Percentiles rank a stretch among this genome's conserved stretches.
These are phyloP conservation scores for Arthroderma uncinatum DNA, from an alignment of 2,329 filamentous ascomycete species.

Conservation along the genomic window DNA sequence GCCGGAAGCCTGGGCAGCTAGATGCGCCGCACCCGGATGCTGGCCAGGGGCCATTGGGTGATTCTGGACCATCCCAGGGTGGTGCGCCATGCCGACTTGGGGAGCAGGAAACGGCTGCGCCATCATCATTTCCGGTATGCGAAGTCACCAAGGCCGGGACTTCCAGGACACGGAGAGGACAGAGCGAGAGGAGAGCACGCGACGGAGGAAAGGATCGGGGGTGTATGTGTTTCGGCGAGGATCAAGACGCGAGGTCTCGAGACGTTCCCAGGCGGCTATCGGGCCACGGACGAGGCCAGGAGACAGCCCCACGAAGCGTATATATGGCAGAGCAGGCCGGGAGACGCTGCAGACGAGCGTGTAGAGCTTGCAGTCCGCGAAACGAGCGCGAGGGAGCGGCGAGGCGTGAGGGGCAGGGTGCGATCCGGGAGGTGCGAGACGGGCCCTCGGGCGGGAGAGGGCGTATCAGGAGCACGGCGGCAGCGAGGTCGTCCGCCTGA, in stretches of 20 bases:
- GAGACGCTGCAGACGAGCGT: no score
- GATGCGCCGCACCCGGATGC: slow-evolving; percentile 46
- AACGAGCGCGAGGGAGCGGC: background rate
- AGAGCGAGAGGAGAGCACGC: background rate
- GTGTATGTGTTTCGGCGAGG: background rate
- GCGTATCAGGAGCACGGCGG: background rate
- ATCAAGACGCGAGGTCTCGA: background rate
- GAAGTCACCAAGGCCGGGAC: slow-evolving; percentile 17
- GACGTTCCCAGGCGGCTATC: no score
- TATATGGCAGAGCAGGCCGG: no score
- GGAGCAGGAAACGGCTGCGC: slow-evolving; percentile 47
- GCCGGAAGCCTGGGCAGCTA: slow-evolving; percentile 39
- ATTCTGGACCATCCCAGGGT: slow-evolving; percentile 48
- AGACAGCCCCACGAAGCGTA: no score
- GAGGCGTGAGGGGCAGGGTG: background rate
- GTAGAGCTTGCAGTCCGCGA: no score
- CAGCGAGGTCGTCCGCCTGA: background rate
- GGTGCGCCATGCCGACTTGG: slow-evolving; percentile 47
- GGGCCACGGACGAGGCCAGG: no score
- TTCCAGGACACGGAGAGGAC: no score
- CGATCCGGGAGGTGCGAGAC: no score
- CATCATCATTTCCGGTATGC: slow-evolving; percentile 42
- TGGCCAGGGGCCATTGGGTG: slow-evolving; percentile 50
- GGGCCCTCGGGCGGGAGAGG: no score
- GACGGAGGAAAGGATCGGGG: background rate